phyloP scores from a whole-genome alignment of 228 moss, liverwort and hornwort genomes.

The Sphagnum magellanicum region DNA sequence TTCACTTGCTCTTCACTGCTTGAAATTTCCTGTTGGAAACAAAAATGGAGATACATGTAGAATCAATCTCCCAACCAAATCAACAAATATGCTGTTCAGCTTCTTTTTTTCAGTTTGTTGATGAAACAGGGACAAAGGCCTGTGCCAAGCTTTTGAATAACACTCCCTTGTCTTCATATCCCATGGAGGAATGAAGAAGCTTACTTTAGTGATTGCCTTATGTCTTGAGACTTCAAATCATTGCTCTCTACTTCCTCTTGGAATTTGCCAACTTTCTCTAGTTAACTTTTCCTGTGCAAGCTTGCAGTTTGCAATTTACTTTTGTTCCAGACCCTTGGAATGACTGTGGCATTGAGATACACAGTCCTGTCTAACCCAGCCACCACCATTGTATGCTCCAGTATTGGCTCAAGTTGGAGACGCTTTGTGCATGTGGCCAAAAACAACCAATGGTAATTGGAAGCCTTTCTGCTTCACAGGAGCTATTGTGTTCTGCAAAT shows the following conservation, averaged over 20 bases:
- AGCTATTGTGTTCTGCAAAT: constrained; percentile 61
- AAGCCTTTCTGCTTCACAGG: constrained; percentile 42
- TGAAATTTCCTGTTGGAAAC: too few relatives aligned
- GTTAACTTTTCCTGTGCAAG: background rate
- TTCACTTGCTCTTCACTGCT: too few relatives aligned
- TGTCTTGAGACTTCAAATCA: too few relatives aligned
- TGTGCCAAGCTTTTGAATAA: too few relatives aligned
- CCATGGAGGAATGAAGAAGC: too few relatives aligned
- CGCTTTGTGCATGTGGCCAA: constrained; percentile 79
- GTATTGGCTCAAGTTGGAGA: constrained; percentile 12
- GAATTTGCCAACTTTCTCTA: background rate
- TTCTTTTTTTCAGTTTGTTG: too few relatives aligned
- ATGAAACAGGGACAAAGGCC: too few relatives aligned
- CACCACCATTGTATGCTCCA: constrained; percentile 67
- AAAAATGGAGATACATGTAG: too few relatives aligned
- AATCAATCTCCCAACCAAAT: too few relatives aligned
- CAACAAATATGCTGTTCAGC: too few relatives aligned
- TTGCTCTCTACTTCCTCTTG: background rate
- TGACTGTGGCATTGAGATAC: constrained; percentile 85
- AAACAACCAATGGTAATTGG: constrained; percentile 73
- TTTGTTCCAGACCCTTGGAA: constrained; percentile 56
- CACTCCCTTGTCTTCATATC: too few relatives aligned
- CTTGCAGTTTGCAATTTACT: background rate
- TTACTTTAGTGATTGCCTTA: too few relatives aligned
- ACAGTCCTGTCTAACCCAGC: constrained; percentile 53